Percentiles rank a stretch among this genome's conserved stretches.
These are phyloP conservation scores for Silybum marianum DNA, from an alignment of 129 eudicot species.

Conservation along the genomic window DNA sequence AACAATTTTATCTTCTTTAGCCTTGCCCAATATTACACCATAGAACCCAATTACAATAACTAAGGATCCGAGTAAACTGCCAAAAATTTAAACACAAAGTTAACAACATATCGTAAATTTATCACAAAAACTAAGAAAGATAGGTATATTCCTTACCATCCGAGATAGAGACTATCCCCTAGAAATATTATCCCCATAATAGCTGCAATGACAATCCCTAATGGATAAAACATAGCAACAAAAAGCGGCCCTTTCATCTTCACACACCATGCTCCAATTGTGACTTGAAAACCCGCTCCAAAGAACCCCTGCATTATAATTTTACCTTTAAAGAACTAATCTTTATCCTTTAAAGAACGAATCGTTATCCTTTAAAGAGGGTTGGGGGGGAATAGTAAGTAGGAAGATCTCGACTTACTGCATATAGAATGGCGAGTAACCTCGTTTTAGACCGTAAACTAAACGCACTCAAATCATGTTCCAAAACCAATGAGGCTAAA, in stretches of 20 bases:
- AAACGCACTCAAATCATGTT: conserved; percentile 25
- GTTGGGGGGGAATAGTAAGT: not conserved
- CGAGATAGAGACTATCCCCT: conserved; percentile 62
- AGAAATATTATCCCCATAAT: conserved; percentile 47
- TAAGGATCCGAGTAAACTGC: conserved; percentile 55
- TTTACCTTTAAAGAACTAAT: not conserved
- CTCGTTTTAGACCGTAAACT: conserved; percentile 25
- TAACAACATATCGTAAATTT: not conserved
- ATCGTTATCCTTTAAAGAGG: not conserved
- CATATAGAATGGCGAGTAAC: conserved; percentile 28
- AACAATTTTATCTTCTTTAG: conserved; percentile 44
- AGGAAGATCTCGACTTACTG: conserved; percentile 23
- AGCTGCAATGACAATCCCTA: conserved; percentile 62
- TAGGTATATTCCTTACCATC: conserved; percentile 48
- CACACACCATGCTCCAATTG: conserved; percentile 60
- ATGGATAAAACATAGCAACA: conserved; percentile 67
- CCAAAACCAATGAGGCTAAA: conserved; percentile 24
- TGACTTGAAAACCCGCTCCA: conserved; percentile 58
- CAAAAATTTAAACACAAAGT: conserved; percentile 3
- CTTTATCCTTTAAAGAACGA: not conserved
- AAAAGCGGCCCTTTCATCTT: conserved; percentile 71
- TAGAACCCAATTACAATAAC: conserved; percentile 61
- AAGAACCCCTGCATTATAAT: conserved; percentile 43
- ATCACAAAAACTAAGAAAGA: not conserved
- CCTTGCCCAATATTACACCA: conserved; percentile 63